Evolutionary conservation across 2,329 filamentous ascomycete genomes (phyloP).

Genomic region (Fusarium lyarnte): DNA sequence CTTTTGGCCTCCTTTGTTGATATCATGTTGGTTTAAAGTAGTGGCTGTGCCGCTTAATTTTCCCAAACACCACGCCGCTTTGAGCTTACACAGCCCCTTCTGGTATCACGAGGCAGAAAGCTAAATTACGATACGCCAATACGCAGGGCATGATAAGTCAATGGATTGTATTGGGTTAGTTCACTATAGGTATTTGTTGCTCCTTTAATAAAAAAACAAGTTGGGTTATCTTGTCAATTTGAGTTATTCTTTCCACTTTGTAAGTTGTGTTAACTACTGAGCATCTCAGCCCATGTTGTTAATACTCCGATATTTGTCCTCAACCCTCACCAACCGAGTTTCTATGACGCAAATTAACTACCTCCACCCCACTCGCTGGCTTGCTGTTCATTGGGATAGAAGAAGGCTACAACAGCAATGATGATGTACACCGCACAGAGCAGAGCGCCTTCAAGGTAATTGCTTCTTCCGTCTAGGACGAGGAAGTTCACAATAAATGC

Average conservation of each 20-base stretch:
- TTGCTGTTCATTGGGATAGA: conserved; percentile 65
- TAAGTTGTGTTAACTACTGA: neutral
- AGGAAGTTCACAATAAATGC: conserved; percentile 90
- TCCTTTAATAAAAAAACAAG: no score
- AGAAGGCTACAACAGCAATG: conserved; percentile 73
- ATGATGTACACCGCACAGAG: conserved; percentile 75
- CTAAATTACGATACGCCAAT: neutral
- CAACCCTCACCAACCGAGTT: conserved; percentile 12
- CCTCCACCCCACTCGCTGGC: conserved; percentile 53
- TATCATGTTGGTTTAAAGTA: conserved; percentile 3
- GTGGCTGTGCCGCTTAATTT: conserved; percentile 30
- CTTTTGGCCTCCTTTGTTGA: neutral
- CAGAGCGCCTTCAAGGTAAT: conserved; percentile 83
- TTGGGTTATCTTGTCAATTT: neutral
- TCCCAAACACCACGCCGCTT: conserved; percentile 28
- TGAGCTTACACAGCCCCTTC: conserved; percentile 20
- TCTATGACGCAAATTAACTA: neutral
- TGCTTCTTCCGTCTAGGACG: conserved; percentile 84
- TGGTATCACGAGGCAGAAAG: neutral
- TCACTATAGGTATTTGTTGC: neutral
- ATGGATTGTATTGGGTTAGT: neutral
- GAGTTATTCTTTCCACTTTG: neutral
- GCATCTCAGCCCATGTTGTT: neutral
- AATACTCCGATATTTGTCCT: neutral
- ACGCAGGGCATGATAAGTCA: neutral